Evolutionary conservation across 495 filamentous ascomycete species (phyloP).

Genomic region (Daldinia childiae): DNA sequence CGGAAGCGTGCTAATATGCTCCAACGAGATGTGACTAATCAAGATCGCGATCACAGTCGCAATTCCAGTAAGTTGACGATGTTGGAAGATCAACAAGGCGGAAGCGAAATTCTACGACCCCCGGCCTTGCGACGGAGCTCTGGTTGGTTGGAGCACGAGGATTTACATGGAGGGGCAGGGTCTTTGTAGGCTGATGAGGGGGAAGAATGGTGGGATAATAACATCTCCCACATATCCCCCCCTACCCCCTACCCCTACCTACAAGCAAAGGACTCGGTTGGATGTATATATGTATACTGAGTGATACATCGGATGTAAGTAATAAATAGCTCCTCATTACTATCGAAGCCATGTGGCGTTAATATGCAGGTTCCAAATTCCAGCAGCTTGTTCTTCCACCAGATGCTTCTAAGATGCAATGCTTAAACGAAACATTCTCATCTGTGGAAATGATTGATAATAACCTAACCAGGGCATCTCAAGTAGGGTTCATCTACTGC

Average conservation of each 20-base stretch:
- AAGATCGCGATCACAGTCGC: constrained; percentile 36
- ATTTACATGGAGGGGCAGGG: constrained; percentile 8
- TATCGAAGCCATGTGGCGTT: constrained; percentile 25
- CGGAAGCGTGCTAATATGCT: not conserved
- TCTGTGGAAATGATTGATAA: constrained; percentile 14
- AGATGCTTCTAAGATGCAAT: not conserved
- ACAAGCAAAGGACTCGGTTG: not conserved
- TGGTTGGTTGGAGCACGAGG: constrained; percentile 27
- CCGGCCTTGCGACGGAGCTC: constrained; percentile 31
- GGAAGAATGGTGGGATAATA: constrained; percentile 9
- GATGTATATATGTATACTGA: not conserved
- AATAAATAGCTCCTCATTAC: not conserved
- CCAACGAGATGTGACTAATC: constrained; percentile 26
- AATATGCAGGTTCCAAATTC: constrained; percentile 33
- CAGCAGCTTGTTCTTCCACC: constrained; percentile 5
- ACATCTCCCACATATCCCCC: too few species aligned
- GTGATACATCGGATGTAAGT: too few species aligned
- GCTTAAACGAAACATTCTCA: not conserved
- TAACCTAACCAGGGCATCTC: constrained; percentile 12
- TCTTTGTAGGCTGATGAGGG: constrained; percentile 15
- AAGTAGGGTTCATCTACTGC: constrained; percentile 22
- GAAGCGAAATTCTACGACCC: constrained; percentile 19
- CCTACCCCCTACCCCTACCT: not conserved
- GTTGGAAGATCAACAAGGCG: constrained; percentile 36
- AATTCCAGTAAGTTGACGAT: constrained; percentile 25